These are phyloP conservation scores for Botryotinia convoluta DNA, from an alignment of 2,329 filamentous ascomycete genomes.

Conservation along the genomic window DNA sequence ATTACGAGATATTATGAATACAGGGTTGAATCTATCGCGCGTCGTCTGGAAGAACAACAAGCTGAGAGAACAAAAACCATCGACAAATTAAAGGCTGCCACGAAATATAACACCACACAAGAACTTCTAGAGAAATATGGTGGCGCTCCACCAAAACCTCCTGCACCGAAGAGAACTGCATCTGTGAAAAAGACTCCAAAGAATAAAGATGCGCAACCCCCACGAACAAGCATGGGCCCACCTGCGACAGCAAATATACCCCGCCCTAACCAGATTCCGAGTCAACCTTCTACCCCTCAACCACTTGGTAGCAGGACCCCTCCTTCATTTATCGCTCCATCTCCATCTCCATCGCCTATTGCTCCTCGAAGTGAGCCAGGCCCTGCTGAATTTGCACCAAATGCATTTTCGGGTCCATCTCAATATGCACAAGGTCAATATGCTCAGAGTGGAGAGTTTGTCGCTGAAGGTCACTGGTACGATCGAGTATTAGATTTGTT, in stretches of 20 bases:
- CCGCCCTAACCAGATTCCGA: conserved; percentile 38
- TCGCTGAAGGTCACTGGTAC: conserved; percentile 70
- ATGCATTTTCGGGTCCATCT: conserved; percentile 53
- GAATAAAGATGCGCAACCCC: conserved; percentile 26
- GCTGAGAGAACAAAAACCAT: conserved; percentile 83
- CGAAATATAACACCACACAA: conserved; percentile 92
- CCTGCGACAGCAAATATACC: conserved; percentile 63
- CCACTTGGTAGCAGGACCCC: conserved; percentile 15
- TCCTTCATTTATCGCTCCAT: conserved; percentile 1
- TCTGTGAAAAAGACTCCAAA: conserved; percentile 31
- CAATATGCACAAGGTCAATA: conserved; percentile 35
- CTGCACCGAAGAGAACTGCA: conserved; percentile 29
- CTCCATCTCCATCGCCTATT: conserved; percentile 27
- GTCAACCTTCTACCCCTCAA: conserved; percentile 33
- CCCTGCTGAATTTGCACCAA: conserved; percentile 69
- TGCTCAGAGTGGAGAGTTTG: conserved; percentile 27
- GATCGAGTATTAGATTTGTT: conserved; percentile 90
- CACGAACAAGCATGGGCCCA: conserved; percentile 52
- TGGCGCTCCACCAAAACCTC: conserved; percentile 43
- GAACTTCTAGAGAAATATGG: conserved; percentile 94
- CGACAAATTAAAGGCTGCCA: conserved; percentile 89
- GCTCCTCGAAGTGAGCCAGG: conserved; percentile 27
- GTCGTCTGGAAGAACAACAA: conserved; percentile 70
- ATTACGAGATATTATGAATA: conserved; percentile 75
- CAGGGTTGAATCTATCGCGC: conserved; percentile 67